A percentile compares a stretch with the other conserved stretches of the same genome.
phyloP scores from a whole-genome alignment of 768 basidiomycete genomes.

The Psilocybe cubensis region DNA sequence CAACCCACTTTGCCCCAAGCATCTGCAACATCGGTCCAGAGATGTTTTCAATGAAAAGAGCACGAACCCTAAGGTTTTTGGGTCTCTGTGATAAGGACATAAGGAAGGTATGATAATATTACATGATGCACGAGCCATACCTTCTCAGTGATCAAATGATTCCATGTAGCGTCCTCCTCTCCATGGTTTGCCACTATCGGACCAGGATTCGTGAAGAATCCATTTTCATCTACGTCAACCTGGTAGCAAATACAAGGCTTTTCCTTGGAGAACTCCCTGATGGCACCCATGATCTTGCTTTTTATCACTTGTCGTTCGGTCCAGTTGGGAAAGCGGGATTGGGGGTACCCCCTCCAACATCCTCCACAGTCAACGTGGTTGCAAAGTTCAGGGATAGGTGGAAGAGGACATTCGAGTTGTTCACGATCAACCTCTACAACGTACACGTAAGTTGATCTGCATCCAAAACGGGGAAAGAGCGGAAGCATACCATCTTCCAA shows the following conservation, averaged over 20 bases:
- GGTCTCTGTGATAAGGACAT: constrained; percentile 30
- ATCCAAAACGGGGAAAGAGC: background rate
- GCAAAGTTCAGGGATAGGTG: constrained; percentile 41
- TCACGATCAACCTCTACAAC: constrained; percentile 36
- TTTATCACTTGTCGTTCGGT: constrained; percentile 45
- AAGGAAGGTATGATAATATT: background rate
- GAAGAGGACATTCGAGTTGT: constrained; percentile 34
- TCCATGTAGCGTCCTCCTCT: constrained; percentile 42
- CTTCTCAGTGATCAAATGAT: constrained; percentile 28
- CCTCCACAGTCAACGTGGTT: constrained; percentile 38
- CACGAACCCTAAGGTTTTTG: constrained; percentile 44
- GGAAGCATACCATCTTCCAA: constrained; percentile 37
- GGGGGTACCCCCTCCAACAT: constrained; percentile 47
- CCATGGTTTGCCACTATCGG: constrained; percentile 24
- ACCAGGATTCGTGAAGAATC: constrained; percentile 39
- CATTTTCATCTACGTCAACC: constrained; percentile 43
- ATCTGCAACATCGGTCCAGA: constrained; percentile 59
- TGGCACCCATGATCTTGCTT: constrained; percentile 42
- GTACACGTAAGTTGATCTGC: background rate
- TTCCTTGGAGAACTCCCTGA: constrained; percentile 33
- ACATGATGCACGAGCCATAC: constrained; percentile 16
- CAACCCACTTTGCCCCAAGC: constrained; percentile 56
- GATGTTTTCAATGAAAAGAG: constrained; percentile 56
- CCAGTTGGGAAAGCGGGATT: constrained; percentile 63
- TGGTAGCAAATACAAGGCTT: constrained; percentile 36